Base-by-base conservation (phyloP, 2,329 filamentous ascomycete species). In the Atkinsonella texensis region DNA sequence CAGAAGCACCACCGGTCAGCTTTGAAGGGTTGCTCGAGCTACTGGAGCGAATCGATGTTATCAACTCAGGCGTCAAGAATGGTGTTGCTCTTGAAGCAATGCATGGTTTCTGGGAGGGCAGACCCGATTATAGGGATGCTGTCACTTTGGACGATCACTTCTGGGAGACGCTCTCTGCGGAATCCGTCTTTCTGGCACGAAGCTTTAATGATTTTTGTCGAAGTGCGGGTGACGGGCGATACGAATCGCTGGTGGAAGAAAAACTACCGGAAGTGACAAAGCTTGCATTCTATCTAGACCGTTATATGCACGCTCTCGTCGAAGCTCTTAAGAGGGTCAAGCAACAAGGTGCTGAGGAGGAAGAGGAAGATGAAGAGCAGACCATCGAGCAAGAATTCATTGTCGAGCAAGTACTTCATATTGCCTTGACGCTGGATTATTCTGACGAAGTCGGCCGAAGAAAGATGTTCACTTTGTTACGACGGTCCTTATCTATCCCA, bases 191-290 rank as follows among this genome's bases (percentile, higher is more conserved):
- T 62, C 81, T 97, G 62, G 87, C 85, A 0, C 82, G 93, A 52
- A 95, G 87, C 51, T 94, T 95, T 73, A 97, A 96, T 62, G 87
- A 95, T 54, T 97, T 91, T 63, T 96, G 90, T 65, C 83, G 85
- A 0, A 78, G 74, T 18, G 81, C 88, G 53, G 81, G 81, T 18
- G 83, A 88, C 55, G 81, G 83, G 23, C 88, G 86, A 59, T 85
- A 86, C 57, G 82, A 89, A 59, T 76, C 78, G 11, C 73, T 93
- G 46, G 73, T 90, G 1, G 93, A 97, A 59, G 89, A 95, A 63
- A 97, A 96, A 68, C 81, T 98, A 63, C 93, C 93, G 0, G 91
- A 95, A 67, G 89, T 97, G 47, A 95, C 88, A 1, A 89, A 87
- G 59, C 80, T 98, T 28, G 90, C 89, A 3, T 93, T 88, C 65